Percentiles rank a stretch among this genome's conserved stretches.
Evolutionary conservation across 1,284 basidiomycete species (phyloP).

Genomic region (Pisolithus thermaeus): DNA sequence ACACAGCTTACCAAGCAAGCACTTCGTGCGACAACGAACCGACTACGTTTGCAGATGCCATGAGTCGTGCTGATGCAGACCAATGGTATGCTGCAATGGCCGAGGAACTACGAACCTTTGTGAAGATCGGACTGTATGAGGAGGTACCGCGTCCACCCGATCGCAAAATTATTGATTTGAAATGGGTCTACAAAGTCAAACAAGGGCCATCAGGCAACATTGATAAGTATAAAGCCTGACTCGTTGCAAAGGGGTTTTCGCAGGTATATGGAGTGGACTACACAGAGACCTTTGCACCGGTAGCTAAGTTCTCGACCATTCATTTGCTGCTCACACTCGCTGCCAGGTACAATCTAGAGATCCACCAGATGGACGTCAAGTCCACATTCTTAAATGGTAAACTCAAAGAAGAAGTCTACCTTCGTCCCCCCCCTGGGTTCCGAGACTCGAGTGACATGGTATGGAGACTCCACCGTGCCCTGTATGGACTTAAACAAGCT

Average conservation of each 20-base stretch:
- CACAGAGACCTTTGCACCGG: constrained; percentile 35
- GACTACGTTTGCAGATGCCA: no score
- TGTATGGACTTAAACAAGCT: no score
- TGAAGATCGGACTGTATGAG: constrained; percentile 2
- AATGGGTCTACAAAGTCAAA: constrained; percentile 38
- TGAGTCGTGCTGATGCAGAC: background rate
- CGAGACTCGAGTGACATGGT: background rate
- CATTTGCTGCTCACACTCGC: constrained; percentile 30
- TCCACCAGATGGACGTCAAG: constrained; percentile 33
- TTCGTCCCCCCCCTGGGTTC: background rate
- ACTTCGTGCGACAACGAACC: no score
- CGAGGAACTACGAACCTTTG: background rate
- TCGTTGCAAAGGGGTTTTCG: constrained; percentile 38
- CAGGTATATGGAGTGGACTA: constrained; percentile 39
- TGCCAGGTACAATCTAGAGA: constrained; percentile 27
- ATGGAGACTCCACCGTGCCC: background rate
- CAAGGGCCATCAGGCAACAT: constrained; percentile 28
- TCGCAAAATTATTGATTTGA: background rate
- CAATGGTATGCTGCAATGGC: background rate
- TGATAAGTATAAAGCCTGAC: constrained; percentile 30
- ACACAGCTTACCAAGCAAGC: background rate
- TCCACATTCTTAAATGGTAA: constrained; percentile 21
- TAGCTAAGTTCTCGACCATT: constrained; percentile 27
- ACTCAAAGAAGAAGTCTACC: background rate
- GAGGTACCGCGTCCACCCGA: background rate